Base-by-base conservation (phyloP, 2,329 filamentous ascomycete genomes). In the Penicillium sp. region DNA sequence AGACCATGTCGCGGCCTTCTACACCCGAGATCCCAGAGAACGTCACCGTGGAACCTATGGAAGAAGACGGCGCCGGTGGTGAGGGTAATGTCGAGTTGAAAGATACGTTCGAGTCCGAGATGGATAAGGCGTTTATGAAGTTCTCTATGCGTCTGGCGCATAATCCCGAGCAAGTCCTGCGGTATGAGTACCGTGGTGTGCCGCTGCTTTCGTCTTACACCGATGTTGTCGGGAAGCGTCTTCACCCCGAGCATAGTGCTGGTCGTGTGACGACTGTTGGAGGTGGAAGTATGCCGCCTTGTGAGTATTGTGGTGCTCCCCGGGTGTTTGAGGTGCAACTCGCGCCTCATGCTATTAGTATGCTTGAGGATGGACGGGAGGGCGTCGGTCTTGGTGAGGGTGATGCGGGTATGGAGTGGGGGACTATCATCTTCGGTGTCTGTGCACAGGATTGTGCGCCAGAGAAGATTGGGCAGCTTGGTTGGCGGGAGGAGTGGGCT, bases 331-430 rank as follows among this genome's bases (percentile, higher is more conserved):
- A 99, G 83, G 83, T 97, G 61, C 95, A 99, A 82, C 82, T 99
- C 67, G 93, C 90, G 68, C 95, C 95, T 44, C 91, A 96, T 74
- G 89, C 93, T 3, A 99, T 99, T 71, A 87, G 88, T 33, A 91
- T 96, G 82, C 82, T 98, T 58, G 95, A 98, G 81, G 88, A 85
- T 1, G 86, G 86, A 10, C 91, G 93, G 45, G 76, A 80, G 78
- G 81, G 81, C 66, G 68, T 79, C 67, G 88, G 90, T 60, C 76
- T 88, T 68, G 86, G 85, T 22, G 76, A 81, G 59, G 78, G 80
- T 80, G 85, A 96, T 82, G 72, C 75, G 56, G 95, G 93, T 0
- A 99, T 99, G 95, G 95, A 99, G 72, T 99, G 95, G 95, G 94
- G 94, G 0, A 98, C 93, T 0, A 85, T 99, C 9, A 87, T 99